A percentile compares a stretch with the other conserved stretches of the same genome.
phyloP scores from a whole-genome alignment of 148 eudicot species.

The Fagopyrum esculentum region DNA sequence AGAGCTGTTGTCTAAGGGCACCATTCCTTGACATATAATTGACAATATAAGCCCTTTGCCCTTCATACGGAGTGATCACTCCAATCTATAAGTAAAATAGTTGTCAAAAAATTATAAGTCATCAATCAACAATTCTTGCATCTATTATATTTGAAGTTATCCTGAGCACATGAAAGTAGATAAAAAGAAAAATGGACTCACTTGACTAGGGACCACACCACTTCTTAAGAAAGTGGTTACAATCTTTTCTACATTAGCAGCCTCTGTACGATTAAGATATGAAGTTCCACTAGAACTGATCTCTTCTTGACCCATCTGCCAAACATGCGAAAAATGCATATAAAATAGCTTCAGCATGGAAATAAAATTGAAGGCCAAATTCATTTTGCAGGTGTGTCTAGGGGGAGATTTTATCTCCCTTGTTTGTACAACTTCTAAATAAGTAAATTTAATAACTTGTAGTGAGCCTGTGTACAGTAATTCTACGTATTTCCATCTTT shows the following conservation, averaged over 20 bases:
- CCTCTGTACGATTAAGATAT: conserved; percentile 93
- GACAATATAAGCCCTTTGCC: conserved; percentile 96
- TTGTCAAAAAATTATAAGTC: not conserved
- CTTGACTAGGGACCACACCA: conserved; percentile 99
- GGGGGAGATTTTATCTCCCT: not conserved
- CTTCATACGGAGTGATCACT: conserved; percentile 98
- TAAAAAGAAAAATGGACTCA: conserved; percentile 12
- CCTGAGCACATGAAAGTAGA: not conserved
- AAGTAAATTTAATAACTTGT: not conserved
- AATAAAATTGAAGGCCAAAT: not conserved
- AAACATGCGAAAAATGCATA: not conserved
- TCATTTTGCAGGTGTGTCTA: not conserved
- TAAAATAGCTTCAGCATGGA: no score
- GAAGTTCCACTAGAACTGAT: conserved; percentile 98
- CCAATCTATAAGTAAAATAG: conserved; percentile 56
- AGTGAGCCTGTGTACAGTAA: not conserved
- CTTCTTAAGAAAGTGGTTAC: conserved; percentile 94
- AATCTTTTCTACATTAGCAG: conserved; percentile 95
- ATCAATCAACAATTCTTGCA: not conserved
- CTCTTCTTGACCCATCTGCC: conserved; percentile 99
- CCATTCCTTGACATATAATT: conserved; percentile 99
- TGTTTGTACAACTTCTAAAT: not conserved
- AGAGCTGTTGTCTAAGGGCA: conserved; percentile 91
- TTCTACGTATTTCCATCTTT: not conserved
- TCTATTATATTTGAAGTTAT: not conserved